A percentile compares a stretch with the other conserved stretches of the same genome.
Conservation (phyloP, 345 rosid species). For the Salix purpurea region DNA sequence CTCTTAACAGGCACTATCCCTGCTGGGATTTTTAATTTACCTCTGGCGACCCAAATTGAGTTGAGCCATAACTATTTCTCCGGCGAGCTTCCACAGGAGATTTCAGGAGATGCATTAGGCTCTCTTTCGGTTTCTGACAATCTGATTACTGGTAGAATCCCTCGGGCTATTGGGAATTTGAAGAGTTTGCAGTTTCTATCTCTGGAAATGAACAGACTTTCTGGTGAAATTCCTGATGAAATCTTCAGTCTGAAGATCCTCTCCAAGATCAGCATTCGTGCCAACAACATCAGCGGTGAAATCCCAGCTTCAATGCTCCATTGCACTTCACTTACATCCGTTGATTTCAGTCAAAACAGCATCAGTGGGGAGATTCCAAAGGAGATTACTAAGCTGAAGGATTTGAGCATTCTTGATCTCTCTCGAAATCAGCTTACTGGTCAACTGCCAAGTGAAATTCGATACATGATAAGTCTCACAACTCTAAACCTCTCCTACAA, state of each 20-base stretch:
- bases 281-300: conserved; percentile 55
- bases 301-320: conserved; percentile 51
- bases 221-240: conserved; percentile 52
- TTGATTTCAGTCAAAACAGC: conserved; percentile 66
- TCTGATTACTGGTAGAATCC: conserved; percentile 58
- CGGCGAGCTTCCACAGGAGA: conserved; percentile 59
- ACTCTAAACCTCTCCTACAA: conserved; percentile 72
- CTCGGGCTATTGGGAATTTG: conserved; percentile 57
- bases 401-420: conserved; percentile 56
- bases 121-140: conserved; percentile 50
- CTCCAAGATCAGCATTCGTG: conserved; percentile 44
- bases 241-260: conserved; percentile 48
- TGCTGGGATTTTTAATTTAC: conserved; percentile 59
- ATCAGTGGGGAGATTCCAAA: conserved; percentile 61
- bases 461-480: conserved; percentile 67
- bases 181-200: conserved; percentile 34
- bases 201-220: conserved; percentile 50
- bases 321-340: conserved; percentile 42
- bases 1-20: conserved; percentile 62
- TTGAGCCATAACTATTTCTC: conserved; percentile 57
- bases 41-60: conserved; percentile 43
- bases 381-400: conserved; percentile 40
- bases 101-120: conserved; percentile 48
- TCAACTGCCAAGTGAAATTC: conserved; percentile 54
- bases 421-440: conserved; percentile 72